A percentile compares a stretch with the other conserved stretches of the same genome.
Evolutionary conservation across 257 asterid genomes (phyloP).

Genomic region (Handroanthus guayacan): DNA sequence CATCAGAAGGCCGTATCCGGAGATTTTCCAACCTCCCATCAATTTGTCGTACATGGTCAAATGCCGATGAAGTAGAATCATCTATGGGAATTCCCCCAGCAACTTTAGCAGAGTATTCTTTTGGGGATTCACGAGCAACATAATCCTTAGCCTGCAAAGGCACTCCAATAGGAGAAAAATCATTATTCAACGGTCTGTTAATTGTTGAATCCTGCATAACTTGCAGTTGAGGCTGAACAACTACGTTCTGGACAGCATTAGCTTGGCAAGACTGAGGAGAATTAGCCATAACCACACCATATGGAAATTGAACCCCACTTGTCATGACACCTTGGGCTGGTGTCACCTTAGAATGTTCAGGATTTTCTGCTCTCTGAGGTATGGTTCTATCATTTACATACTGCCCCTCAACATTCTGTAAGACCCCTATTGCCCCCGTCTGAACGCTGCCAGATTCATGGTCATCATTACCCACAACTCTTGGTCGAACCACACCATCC

Average conservation of each 20-base stretch:
- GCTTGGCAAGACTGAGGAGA: slow-evolving; percentile 57
- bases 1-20: slow-evolving; percentile 62
- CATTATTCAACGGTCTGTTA: slow-evolving; percentile 56
- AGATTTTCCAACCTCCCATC: slow-evolving; percentile 78
- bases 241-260: slow-evolving; percentile 50
- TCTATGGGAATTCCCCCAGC: slow-evolving; percentile 53
- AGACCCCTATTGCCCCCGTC: slow-evolving; percentile 45
- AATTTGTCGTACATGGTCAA: slow-evolving; percentile 66
- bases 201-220: slow-evolving; percentile 49
- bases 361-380: slow-evolving; percentile 50
- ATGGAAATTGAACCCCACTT: slow-evolving; percentile 59
- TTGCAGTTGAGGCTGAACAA: slow-evolving; percentile 64
- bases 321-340: slow-evolving; percentile 55
- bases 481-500: slow-evolving; percentile 44
- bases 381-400: slow-evolving; percentile 46
- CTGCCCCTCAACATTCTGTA: slow-evolving; percentile 51
- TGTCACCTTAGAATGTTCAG: slow-evolving; percentile 56
- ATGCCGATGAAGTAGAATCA: slow-evolving; percentile 52
- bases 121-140: slow-evolving; percentile 58
- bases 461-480: slow-evolving; percentile 41
- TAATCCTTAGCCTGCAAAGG: slow-evolving; percentile 57
- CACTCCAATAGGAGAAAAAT: slow-evolving; percentile 43
- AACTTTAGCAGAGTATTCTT: slow-evolving; percentile 52
- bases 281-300: slow-evolving; percentile 52
- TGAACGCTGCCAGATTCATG: slow-evolving; percentile 51